A percentile compares a stretch with the other conserved stretches of the same genome.
These are phyloP conservation scores for Eleusine indica DNA, from an alignment of 176 grass and related monocot genomes.

Conservation along the genomic window DNA sequence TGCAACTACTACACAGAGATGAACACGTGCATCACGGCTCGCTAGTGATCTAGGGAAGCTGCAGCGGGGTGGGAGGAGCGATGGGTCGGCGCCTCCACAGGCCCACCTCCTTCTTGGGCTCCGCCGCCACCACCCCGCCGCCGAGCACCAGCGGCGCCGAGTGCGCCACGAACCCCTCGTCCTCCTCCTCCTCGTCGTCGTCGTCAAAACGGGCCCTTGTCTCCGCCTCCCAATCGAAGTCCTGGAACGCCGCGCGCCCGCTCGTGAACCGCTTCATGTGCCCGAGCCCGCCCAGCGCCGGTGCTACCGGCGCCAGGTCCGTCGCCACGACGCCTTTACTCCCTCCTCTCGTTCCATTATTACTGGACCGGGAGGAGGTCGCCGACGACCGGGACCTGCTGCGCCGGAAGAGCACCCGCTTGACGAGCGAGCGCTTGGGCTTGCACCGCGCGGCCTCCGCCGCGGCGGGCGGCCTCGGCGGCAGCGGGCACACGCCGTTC, in stretches of 20 bases:
- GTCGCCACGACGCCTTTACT: not conserved
- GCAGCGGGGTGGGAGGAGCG: slow-evolving; percentile 52
- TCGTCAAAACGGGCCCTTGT: not conserved
- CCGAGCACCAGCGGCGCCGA: slow-evolving; percentile 78
- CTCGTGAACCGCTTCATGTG: slow-evolving; percentile 91
- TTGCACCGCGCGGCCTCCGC: not conserved
- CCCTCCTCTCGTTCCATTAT: not conserved
- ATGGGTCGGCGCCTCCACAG: slow-evolving; percentile 89
- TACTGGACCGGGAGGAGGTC: not conserved
- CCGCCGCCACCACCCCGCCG: slow-evolving; percentile 51
- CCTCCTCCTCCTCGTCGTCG: slow-evolving; percentile 19
- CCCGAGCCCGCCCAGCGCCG: slow-evolving; percentile 41
- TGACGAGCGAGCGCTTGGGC: slow-evolving; percentile 38
- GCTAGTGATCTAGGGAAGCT: slow-evolving; percentile 16
- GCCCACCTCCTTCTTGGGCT: slow-evolving; percentile 90
- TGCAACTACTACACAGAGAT: no score
- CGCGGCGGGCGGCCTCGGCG: not conserved
- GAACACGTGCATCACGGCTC: no score
- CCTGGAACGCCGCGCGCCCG: slow-evolving; percentile 60
- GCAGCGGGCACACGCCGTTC: slow-evolving; percentile 49
- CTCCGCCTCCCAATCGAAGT: slow-evolving; percentile 74
- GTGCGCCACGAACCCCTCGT: slow-evolving; percentile 59
- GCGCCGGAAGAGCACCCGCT: slow-evolving; percentile 55
- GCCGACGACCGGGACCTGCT: slow-evolving; percentile 36
- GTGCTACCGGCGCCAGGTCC: not conserved